A percentile compares a stretch with the other conserved stretches of the same genome.
phyloP scores from a whole-genome alignment of 2,329 filamentous ascomycete species.

The Colletotrichum tabaci region DNA sequence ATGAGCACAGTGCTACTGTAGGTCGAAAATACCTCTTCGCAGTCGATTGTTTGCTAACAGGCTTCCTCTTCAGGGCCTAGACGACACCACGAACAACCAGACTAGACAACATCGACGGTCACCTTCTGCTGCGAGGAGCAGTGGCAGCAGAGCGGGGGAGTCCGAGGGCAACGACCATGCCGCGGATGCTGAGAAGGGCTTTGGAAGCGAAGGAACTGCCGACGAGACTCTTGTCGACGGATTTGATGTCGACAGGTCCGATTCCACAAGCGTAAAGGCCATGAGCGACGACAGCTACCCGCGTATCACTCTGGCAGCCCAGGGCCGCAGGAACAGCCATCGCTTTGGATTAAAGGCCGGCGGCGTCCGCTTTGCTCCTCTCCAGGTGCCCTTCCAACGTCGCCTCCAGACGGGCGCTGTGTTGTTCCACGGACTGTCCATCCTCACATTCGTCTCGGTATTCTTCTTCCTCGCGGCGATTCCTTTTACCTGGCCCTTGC shows the following conservation, averaged over 20 bases:
- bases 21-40: not conserved
- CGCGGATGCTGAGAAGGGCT: slow-evolving; percentile 25
- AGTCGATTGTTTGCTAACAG: not conserved
- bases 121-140: slow-evolving; percentile 21
- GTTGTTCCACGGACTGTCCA: slow-evolving; percentile 79
- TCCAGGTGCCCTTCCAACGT: slow-evolving; percentile 79
- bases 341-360: slow-evolving; percentile 55
- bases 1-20: slow-evolving; percentile 29
- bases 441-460: slow-evolving; percentile 78
- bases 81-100: slow-evolving; percentile 34
- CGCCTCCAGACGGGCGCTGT: slow-evolving; percentile 85
- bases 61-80: slow-evolving; percentile 7
- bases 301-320: slow-evolving; percentile 30
- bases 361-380: slow-evolving; percentile 86
- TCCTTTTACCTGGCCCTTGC: slow-evolving; percentile 88
- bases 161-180: slow-evolving; percentile 26
- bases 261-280: slow-evolving; percentile 32
- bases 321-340: slow-evolving; percentile 43
- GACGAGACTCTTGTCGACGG: slow-evolving; percentile 40
- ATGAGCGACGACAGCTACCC: slow-evolving; percentile 40
- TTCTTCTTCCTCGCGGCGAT: slow-evolving; percentile 96
- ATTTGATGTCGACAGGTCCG: slow-evolving; percentile 22
- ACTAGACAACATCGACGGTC: slow-evolving; percentile 12
- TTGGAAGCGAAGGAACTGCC: slow-evolving; percentile 39
- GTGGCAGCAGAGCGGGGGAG: slow-evolving; percentile 21